Evolutionary conservation across 805 yeast genomes (phyloP).

Genomic region (Candida silvicultrix): DNA sequence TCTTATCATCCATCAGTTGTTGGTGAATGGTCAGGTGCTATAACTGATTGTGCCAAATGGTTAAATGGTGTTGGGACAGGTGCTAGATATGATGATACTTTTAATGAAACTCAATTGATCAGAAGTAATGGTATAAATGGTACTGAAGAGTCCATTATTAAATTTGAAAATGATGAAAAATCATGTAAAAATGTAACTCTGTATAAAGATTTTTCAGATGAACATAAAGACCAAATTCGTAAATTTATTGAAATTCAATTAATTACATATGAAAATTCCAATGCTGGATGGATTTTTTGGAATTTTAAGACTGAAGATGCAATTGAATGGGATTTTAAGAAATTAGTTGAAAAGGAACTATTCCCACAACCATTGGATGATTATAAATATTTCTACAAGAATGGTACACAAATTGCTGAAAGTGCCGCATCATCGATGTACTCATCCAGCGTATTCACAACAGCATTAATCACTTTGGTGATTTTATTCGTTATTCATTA

Average conservation of each 20-base stretch:
- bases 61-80: slow-evolving; percentile 64
- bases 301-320: slow-evolving; percentile 62
- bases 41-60: slow-evolving; percentile 69
- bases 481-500: too few species aligned
- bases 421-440: not conserved
- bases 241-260: slow-evolving; percentile 57
- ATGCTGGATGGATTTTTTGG: slow-evolving; percentile 67
- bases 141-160: not conserved
- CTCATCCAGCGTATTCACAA: not conserved
- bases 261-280: slow-evolving; percentile 39
- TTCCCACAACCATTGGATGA: slow-evolving; percentile 58
- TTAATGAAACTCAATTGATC: slow-evolving; percentile 15
- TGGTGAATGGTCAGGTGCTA: slow-evolving; percentile 69
- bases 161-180: not conserved
- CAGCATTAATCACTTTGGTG: not conserved
- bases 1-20: slow-evolving; percentile 46
- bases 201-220: slow-evolving; percentile 34
- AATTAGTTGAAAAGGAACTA: slow-evolving; percentile 40
- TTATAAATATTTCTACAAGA: slow-evolving; percentile 38
- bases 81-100: slow-evolving; percentile 53
- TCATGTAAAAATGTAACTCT: slow-evolving; percentile 35
- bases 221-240: slow-evolving; percentile 39
- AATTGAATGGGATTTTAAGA: slow-evolving; percentile 59
- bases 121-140: not conserved
- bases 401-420: slow-evolving; percentile 15